Evolutionary conservation across 345 rosid species (phyloP), one percentile per base, ranked within the genome.

Genomic region (Linum lewisii): DNA sequence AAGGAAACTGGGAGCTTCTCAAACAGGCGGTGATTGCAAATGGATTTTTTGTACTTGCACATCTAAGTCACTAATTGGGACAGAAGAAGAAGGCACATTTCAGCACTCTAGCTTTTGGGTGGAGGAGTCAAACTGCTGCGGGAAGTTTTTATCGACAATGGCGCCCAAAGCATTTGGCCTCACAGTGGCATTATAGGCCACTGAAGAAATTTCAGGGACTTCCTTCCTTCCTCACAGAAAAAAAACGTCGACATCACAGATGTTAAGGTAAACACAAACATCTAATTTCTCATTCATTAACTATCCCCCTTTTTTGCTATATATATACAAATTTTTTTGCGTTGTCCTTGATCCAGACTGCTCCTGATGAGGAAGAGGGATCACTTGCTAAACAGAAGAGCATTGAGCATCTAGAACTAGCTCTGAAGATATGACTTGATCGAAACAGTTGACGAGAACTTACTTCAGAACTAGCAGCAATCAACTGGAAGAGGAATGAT

Each of bases 111-210:
- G 91, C 57, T 85, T 85, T 77, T 85, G 0, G 45, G 88, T 4
- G 88, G 92, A 2, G 92, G 83, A 0, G 92, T 85, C 54, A 82
- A 67, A 80, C 84, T 0, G 92, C 92, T 0, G 88, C 92, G 8
- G 88, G 92, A 22, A 79, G 61, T 69, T 85, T 25, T 84, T 85
- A 0, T 81, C 88, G 77, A 62, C 10, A 25, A 67, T 5, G 88
- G 92, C 14, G 45, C 86, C 82, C 0, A 80, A 82, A 82, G 97
- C 97, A 24, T 89, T 34, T 93, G 97, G 99, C 95, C 97, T 0
- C 89, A 93, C 58, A 93, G 99, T 52, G 99, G 99, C 99, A 93
- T 69, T 93, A 93, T 69, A 96, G 54, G 58, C 99, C 99, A 93
- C 95, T 0, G 97, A 89, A 53, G 99, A 85, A n/a, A 93, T 54